Evolutionary conservation across 805 yeast species (phyloP), one percentile per base, ranked within the genome.

Genomic region (Pichia kluyveri): DNA sequence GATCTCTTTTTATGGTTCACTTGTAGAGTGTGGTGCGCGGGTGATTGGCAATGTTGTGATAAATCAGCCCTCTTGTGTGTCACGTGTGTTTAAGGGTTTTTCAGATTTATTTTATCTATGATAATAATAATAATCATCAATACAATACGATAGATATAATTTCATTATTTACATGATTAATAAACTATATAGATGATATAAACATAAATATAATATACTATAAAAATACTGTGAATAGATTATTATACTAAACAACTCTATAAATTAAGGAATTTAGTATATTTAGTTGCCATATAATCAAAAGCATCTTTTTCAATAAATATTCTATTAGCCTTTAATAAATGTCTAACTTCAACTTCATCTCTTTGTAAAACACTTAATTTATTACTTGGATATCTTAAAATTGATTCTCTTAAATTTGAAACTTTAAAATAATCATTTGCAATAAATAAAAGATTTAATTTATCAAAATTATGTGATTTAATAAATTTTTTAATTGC

Each of bases 261-360:
- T 34, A 55, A 49, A 17, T 54, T 49, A 10, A 56, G 49, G 42
- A 48, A 50, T 28, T 51, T 52, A 6, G 62, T 56, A 44, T 55
- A 61, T 46, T 56, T 56, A 36, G 56, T 60, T 9, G 73, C 75
- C 48, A 80, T 69, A 72, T 80, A 82, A 60, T 81, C 78, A 55
- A 89, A 75, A 2, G 96, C 90, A 26, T 70, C 69, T 56, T 77
- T 69, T 65, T 88, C 96, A 50, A 89, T 76, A 56, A 79, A 78
- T 50, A 89, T 70, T 54, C 87, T 76, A 58, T 83, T 77, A 14
- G 96, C 91, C 66, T 80, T 83, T 52, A 90, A 75, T 45, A 90
- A 59, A 62, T 89, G 96, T 66, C 90, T 80, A 18, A 90, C 91
- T 61, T 83, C 86, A 37, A 88, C 78, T 23, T 83, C 84, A 59